phyloP scores from a whole-genome alignment of 495 filamentous ascomycete species.

The Penicillium verhagenii region DNA sequence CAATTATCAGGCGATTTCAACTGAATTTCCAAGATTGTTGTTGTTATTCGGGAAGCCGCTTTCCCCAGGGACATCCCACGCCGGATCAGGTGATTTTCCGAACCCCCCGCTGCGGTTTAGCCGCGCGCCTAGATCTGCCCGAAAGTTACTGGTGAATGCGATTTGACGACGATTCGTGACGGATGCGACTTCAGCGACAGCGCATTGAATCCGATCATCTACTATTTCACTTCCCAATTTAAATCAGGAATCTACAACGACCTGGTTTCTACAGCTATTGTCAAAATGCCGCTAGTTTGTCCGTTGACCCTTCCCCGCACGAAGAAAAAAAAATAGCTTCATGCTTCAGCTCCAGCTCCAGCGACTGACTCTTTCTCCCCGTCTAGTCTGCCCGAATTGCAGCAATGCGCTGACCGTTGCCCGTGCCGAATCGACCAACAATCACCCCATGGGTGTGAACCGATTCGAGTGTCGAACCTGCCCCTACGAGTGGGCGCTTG shows the following conservation, averaged over 20 bases:
- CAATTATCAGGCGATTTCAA: not conserved
- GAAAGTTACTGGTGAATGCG: constrained; percentile 3
- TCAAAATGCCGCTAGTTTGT: constrained; percentile 47
- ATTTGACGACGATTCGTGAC: constrained; percentile 5
- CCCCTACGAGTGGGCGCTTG: constrained; percentile 79
- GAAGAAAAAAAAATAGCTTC: not conserved
- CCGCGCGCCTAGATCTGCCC: constrained; percentile 27
- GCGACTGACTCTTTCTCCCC: constrained; percentile 18
- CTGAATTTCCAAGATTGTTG: not conserved
- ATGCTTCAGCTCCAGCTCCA: not conserved
- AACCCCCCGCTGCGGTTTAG: constrained; percentile 18
- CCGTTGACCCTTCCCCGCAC: constrained; percentile 16
- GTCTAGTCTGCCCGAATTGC: constrained; percentile 86
- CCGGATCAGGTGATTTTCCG: constrained; percentile 21
- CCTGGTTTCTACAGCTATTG: not conserved
- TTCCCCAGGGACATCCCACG: constrained; percentile 27
- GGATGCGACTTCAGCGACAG: not conserved
- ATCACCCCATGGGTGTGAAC: constrained; percentile 55
- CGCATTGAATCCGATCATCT: not conserved
- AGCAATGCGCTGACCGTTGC: constrained; percentile 80
- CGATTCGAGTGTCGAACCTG: constrained; percentile 92
- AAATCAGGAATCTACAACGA: not conserved
- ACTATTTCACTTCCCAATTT: too few species aligned
- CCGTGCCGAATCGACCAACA: constrained; percentile 49
- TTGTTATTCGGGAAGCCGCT: constrained; percentile 8